Percentiles rank a stretch among this genome's conserved stretches.
These are phyloP conservation scores for Euryodendron excelsum DNA, from an alignment of 148 eudicot species.

Conservation along the genomic window DNA sequence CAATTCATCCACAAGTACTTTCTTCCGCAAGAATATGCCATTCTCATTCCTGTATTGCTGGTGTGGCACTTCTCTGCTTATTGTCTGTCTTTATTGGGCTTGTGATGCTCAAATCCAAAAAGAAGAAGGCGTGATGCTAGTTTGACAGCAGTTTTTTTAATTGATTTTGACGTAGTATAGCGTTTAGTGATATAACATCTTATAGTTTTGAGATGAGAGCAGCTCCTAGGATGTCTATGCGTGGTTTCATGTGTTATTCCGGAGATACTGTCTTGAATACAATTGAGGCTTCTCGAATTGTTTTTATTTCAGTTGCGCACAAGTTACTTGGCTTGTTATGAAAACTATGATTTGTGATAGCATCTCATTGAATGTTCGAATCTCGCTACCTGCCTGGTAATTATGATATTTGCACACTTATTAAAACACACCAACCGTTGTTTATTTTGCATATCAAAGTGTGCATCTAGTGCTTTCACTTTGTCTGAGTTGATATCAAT, in stretches of 20 bases:
- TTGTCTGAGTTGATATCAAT: too few species aligned
- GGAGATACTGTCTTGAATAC: neutral
- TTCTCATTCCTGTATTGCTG: constrained; percentile 77
- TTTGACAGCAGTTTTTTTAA: neutral
- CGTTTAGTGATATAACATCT: neutral
- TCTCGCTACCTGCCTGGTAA: too few species aligned
- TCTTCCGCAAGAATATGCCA: constrained; percentile 77
- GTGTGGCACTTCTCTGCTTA: constrained; percentile 68
- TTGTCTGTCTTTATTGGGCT: constrained; percentile 70
- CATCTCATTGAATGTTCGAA: too few species aligned
- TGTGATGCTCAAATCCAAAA: constrained; percentile 86
- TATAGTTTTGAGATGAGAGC: neutral
- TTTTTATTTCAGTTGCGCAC: neutral
- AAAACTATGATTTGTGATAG: too few species aligned
- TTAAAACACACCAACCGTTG: too few species aligned
- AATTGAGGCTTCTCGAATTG: too few species aligned
- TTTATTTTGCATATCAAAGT: too few species aligned
- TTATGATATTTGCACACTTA: too few species aligned
- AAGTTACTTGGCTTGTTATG: too few species aligned
- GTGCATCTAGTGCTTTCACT: too few species aligned
- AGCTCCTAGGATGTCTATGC: neutral
- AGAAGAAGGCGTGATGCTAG: constrained; percentile 58
- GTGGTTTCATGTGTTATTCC: neutral
- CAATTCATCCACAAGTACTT: constrained; percentile 91
- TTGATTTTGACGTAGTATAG: neutral